Evolutionary conservation across 805 yeast genomes (phyloP).

Genomic region (Zygosaccharomyces lentus): DNA sequence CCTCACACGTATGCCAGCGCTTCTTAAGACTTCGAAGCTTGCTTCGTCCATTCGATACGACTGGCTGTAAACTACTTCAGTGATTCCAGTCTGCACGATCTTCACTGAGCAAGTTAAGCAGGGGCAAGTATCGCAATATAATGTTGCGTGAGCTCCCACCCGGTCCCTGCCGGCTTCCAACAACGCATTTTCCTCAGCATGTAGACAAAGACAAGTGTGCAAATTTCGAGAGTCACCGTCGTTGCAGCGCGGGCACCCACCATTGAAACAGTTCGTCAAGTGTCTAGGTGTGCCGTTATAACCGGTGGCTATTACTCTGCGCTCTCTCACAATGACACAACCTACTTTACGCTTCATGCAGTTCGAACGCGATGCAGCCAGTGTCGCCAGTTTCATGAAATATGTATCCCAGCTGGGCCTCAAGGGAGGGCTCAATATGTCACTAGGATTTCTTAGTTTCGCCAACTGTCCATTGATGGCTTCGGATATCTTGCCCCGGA

Average conservation of each 20-base stretch:
- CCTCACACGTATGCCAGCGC: conserved; percentile 70
- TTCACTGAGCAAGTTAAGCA: conserved; percentile 94
- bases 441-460: conserved; percentile 16
- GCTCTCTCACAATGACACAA: conserved; percentile 84
- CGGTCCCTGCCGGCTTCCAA: conserved; percentile 92
- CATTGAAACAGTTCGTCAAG: conserved; percentile 83
- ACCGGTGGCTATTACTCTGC: conserved; percentile 90
- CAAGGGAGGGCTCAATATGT: conserved; percentile 28
- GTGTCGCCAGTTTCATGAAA: conserved; percentile 87
- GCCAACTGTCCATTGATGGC: conserved; percentile 15
- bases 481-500: conserved; percentile 11
- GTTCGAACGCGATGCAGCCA: conserved; percentile 88
- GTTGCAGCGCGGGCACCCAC: conserved; percentile 92
- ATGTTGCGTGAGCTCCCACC: conserved; percentile 54
- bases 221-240: conserved; percentile 62
- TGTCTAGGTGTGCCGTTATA: conserved; percentile 97
- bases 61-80: conserved; percentile 89
- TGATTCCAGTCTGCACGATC: conserved; percentile 87
- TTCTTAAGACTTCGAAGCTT: conserved; percentile 65
- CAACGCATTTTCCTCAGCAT: conserved; percentile 96
- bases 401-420: conserved; percentile 96
- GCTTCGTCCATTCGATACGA: conserved; percentile 85
- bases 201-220: conserved; percentile 86
- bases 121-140: conserved; percentile 96
- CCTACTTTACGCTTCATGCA: conserved; percentile 98